Base-by-base conservation (phyloP, 352 stramenopile genomes). In the Achlya hypogyna region DNA sequence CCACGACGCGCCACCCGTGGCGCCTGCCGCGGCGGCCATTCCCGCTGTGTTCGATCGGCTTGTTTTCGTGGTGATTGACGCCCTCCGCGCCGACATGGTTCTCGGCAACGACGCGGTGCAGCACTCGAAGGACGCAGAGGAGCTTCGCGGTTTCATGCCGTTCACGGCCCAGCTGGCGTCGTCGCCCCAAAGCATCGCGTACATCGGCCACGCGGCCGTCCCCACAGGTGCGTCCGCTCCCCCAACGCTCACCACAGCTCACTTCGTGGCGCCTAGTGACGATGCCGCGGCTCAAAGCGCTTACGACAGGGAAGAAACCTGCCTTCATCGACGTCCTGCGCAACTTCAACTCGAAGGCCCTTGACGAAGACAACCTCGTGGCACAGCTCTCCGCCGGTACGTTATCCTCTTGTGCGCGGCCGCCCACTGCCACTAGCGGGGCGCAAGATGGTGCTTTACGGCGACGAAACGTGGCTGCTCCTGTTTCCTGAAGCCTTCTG, bases 281-380 rank as follows among this genome's bases (percentile, higher is more conserved):
- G 25, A 96, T 96, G 87, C 87, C 87, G 45, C 76, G 87, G 0
- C 75, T 96, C 1, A 96, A 96, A 67, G 87, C 87, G 25, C 75
- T 96, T 38, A 74, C 93, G 49, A 94, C 87, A 9, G 87, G 87
- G 27, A 90, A 89, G 68, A 71, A 87, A 20, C 87, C 87, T 0
- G 82, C 83, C 6, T 96, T 96, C 76, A 94, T 95, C 67, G 87
- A 96, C 67, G 88, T 96, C 52, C 71, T 96, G 35, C 93, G 94
- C 71, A 96, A 96, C 62, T 93, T 96, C 62, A 93, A 96, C 62
- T 95, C 87, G 3, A 86, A 76, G 25, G 80, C 80, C n/a, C 72
- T 96, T 23, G 71, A 74, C 0, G 82, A 94, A 25, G 75, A 84
- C 14, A 95, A 94, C 53, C 53, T 96, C 16, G 52, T 96, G 28